Conservation (phyloP, 495 filamentous ascomycete species). For the Aspergillus olivimuriae region DNA sequence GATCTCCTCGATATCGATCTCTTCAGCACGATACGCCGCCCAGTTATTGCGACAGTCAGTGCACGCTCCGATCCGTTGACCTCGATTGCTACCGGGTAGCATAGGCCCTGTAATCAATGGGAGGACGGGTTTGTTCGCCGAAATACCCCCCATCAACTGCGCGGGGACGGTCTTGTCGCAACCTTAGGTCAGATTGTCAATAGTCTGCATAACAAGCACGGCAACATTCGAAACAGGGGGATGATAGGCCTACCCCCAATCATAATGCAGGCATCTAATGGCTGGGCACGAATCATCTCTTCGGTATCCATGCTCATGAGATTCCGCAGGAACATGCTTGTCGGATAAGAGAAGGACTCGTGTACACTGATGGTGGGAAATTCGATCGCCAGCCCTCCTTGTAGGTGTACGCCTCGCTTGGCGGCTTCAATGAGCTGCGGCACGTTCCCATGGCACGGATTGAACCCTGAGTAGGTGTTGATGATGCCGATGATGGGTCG, state of each 20-base stretch:
- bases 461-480: slow-evolving; percentile 61
- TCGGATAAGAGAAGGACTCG: slow-evolving; percentile 56
- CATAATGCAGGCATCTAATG: slow-evolving; percentile 57
- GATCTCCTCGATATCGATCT: slow-evolving; percentile 62
- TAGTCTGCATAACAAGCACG: background rate
- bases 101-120: slow-evolving; percentile 61
- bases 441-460: slow-evolving; percentile 62
- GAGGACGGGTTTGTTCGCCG: slow-evolving; percentile 60
- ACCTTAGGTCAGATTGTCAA: slow-evolving; percentile 27
- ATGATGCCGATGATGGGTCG: slow-evolving; percentile 61
- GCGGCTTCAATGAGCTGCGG: slow-evolving; percentile 62
- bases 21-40: slow-evolving; percentile 55
- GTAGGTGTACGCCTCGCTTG: slow-evolving; percentile 55
- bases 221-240: slow-evolving; percentile 10
- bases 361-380: slow-evolving; percentile 63
- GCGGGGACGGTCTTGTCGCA: slow-evolving; percentile 66
- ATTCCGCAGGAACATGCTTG: slow-evolving; percentile 64
- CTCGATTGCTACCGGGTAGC: slow-evolving; percentile 58
- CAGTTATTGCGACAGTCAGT: slow-evolving; percentile 65
- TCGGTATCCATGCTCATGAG: slow-evolving; percentile 70
- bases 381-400: slow-evolving; percentile 55
- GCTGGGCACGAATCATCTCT: slow-evolving; percentile 63
- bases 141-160: slow-evolving; percentile 66
- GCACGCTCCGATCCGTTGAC: slow-evolving; percentile 55
- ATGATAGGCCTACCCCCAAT: slow-evolving; percentile 46